phyloP scores from a whole-genome alignment of 768 basidiomycete genomes.

The Tylopilus intermedius region DNA sequence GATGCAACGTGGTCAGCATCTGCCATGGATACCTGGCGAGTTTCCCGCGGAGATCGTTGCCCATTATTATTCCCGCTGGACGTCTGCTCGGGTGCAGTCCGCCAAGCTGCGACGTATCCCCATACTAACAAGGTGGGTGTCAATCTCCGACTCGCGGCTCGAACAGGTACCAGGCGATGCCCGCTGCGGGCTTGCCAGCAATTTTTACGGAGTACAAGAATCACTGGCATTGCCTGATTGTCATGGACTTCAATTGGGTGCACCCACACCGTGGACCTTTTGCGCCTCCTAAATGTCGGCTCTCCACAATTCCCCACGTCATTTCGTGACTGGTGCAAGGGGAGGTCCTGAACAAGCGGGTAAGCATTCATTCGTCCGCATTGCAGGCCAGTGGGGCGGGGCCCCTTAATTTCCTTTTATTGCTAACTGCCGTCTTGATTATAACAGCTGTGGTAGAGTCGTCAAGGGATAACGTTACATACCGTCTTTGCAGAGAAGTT shows the following conservation, averaged over 20 bases:
- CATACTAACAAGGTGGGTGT: conserved; percentile 7
- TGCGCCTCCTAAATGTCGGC: conserved; percentile 18
- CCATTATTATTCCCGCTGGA: conserved; percentile 6
- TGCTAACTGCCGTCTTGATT: neutral
- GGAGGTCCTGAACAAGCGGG: conserved; percentile 8
- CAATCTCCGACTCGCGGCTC: conserved; percentile 22
- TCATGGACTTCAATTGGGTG: neutral
- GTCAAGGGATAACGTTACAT: conserved; percentile 13
- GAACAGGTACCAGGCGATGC: conserved; percentile 3
- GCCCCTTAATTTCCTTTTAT: conserved; percentile 18
- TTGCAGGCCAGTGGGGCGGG: neutral
- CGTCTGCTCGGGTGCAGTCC: conserved; percentile 10
- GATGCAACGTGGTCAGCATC: conserved; percentile 19
- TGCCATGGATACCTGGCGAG: conserved; percentile 23
- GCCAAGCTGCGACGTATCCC: conserved; percentile 20
- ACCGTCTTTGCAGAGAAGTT: neutral
- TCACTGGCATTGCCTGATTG: neutral
- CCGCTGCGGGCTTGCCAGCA: conserved; percentile 8
- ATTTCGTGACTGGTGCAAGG: conserved; percentile 3
- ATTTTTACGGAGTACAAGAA: neutral
- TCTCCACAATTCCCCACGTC: conserved; percentile 18
- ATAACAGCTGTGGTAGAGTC: conserved; percentile 8
- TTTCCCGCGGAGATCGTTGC: conserved; percentile 29
- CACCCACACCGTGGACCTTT: neutral
- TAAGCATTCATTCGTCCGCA: neutral